A percentile compares a stretch with the other conserved stretches of the same genome.
phyloP scores from a whole-genome alignment of 371 early-diverging fungal species.

The Vittaforma corneae region DNA sequence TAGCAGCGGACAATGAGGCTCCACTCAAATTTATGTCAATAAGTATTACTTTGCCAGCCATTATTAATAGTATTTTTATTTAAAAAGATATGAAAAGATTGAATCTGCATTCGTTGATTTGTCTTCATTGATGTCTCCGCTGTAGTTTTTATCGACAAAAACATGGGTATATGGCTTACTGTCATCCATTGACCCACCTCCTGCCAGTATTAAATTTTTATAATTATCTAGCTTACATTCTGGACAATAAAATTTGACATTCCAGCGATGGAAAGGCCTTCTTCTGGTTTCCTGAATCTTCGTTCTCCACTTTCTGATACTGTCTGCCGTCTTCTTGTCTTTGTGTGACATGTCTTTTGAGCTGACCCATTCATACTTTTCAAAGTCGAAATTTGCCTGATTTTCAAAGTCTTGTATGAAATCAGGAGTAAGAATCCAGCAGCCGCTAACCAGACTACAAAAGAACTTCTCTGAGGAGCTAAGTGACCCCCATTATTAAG shows the following conservation, averaged over 20 bases:
- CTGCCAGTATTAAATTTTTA: conserved; percentile 33
- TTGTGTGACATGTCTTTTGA: conserved; percentile 21
- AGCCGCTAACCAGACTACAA: conserved; percentile 46
- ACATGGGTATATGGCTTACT: conserved; percentile 45
- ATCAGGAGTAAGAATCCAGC: conserved; percentile 49
- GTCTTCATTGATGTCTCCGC: conserved; percentile 22
- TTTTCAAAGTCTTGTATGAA: conserved; percentile 50
- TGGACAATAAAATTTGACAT: conserved; percentile 39
- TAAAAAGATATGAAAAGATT: conserved; percentile 52
- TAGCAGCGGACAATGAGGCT: too few species aligned
- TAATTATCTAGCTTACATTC: conserved; percentile 35
- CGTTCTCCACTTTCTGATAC: conserved; percentile 44
- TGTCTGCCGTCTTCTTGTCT: conserved; percentile 32
- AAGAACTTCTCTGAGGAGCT: conserved; percentile 57
- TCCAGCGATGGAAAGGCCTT: conserved; percentile 55
- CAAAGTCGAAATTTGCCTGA: conserved; percentile 37
- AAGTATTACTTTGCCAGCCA: background rate
- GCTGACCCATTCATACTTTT: conserved; percentile 43
- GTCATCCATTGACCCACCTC: conserved; percentile 46
- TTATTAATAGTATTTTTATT: conserved; percentile 12
- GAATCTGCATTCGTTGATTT: conserved; percentile 35
- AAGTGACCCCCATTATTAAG: conserved; percentile 53
- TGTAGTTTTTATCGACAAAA: conserved; percentile 53
- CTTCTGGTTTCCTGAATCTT: conserved; percentile 31
- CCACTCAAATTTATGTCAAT: too few species aligned